Evolutionary conservation across 2,329 filamentous ascomycete species (phyloP).

Genomic region (Dactylonectria macrodidyma): DNA sequence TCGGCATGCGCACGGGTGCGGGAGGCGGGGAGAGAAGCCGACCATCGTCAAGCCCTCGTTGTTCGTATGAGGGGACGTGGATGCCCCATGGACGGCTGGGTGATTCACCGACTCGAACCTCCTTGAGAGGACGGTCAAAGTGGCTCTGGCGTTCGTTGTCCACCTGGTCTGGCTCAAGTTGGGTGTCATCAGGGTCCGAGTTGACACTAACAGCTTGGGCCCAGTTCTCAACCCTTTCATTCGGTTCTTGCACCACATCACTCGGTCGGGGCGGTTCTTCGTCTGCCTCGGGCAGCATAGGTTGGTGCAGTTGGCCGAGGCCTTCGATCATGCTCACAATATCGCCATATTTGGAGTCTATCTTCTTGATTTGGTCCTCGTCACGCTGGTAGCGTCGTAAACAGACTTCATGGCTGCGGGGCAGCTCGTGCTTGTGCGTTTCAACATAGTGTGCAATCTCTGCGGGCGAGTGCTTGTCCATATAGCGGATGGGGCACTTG

Average conservation of each 20-base stretch:
- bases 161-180: slow-evolving; percentile 47
- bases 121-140: slow-evolving; percentile 89
- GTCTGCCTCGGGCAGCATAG: slow-evolving; percentile 79
- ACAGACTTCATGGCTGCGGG: slow-evolving; percentile 93
- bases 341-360: slow-evolving; percentile 95
- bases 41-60: slow-evolving; percentile 53
- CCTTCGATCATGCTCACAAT: slow-evolving; percentile 96
- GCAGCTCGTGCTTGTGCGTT: slow-evolving; percentile 94
- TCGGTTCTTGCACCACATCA: slow-evolving; percentile 68
- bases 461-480: slow-evolving; percentile 93
- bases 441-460: slow-evolving; percentile 95
- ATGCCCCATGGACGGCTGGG: slow-evolving; percentile 96
- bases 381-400: slow-evolving; percentile 91
- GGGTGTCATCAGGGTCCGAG: slow-evolving; percentile 50
- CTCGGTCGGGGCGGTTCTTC: slow-evolving; percentile 59
- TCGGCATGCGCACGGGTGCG: slow-evolving; percentile 68
- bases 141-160: slow-evolving; percentile 76
- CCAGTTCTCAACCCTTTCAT: slow-evolving; percentile 87
- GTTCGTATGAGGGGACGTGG: slow-evolving; percentile 76
- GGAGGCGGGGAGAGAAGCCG: slow-evolving; percentile 70
- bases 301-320: slow-evolving; percentile 87
- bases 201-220: slow-evolving; percentile 80
- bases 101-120: slow-evolving; percentile 93
- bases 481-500: slow-evolving; percentile 92
- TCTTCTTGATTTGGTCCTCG: slow-evolving; percentile 85